phyloP scores from a whole-genome alignment of 306 rosid species.

The Malus fusca region DNA sequence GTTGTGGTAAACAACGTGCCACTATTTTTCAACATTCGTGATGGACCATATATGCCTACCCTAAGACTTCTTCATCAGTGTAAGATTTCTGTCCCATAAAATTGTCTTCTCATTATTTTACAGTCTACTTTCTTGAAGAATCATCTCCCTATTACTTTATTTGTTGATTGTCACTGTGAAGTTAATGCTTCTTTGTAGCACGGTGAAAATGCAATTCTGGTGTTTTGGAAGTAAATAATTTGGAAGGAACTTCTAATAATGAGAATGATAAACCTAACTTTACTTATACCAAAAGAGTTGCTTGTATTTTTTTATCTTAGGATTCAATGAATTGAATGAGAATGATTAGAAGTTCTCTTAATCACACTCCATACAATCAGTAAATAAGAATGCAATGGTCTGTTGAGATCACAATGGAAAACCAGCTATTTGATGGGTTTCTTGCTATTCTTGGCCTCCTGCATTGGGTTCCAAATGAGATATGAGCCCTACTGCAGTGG shows the following conservation, averaged over 20 bases:
- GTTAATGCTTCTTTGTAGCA: background rate
- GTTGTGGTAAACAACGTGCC: slow-evolving; percentile 92
- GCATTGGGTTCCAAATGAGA: background rate
- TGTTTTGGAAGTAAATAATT: background rate
- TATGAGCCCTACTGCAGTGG: background rate
- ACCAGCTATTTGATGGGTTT: background rate
- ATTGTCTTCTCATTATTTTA: background rate
- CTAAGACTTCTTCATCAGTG: slow-evolving; percentile 95
- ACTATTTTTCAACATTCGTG: slow-evolving; percentile 85
- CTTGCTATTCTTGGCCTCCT: background rate
- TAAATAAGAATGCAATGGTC: background rate
- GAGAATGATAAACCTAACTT: background rate
- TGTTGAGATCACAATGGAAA: background rate
- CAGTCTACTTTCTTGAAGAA: background rate
- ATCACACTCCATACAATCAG: too few relatives aligned
- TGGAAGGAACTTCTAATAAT: background rate
- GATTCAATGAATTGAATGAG: background rate
- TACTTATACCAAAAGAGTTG: background rate
- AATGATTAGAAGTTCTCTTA: background rate
- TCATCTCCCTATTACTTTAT: background rate
- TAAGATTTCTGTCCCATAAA: slow-evolving; percentile 21
- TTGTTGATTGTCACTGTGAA: background rate
- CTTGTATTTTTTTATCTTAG: background rate
- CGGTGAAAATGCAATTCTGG: background rate
- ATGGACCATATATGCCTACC: slow-evolving; percentile 99